These are phyloP conservation scores for Solanum hybrid DNA, from an alignment of 305 asterid species.

Conservation along the genomic window DNA sequence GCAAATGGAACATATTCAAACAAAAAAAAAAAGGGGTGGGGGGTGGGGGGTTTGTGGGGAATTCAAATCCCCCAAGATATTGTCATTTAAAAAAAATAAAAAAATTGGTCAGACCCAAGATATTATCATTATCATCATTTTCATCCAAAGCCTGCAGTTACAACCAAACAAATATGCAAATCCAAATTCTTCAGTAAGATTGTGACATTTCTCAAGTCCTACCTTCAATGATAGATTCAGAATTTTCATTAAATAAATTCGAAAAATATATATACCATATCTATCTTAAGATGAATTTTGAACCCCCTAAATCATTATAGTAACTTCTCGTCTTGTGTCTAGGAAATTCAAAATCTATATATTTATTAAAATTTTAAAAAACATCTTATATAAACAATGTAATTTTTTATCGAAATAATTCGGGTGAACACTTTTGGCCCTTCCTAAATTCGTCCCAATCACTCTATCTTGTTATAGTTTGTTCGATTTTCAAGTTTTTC, in stretches of 20 bases:
- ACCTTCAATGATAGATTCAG: rapidly evolving
- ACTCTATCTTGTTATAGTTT: not conserved
- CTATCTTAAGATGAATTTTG: no score
- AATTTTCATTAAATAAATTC: no score
- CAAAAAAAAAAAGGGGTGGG: not conserved
- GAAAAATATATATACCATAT: no score
- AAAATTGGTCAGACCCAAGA: no score
- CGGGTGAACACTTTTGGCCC: not conserved
- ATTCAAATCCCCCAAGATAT: not conserved
- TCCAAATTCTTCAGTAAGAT: not conserved
- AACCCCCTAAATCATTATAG: no score
- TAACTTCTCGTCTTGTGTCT: not conserved
- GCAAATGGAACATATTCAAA: not conserved
- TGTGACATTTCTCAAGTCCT: not conserved
- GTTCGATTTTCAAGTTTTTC: not conserved
- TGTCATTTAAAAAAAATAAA: not conserved
- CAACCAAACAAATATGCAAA: not conserved
- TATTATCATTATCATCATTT: not conserved
- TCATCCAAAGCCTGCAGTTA: not conserved
- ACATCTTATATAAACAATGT: rapidly evolving
- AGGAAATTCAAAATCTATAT: no score
- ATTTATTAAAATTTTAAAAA: no score
- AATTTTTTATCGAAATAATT: no score
- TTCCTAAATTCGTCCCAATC: not conserved
- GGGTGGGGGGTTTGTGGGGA: not conserved